These are phyloP conservation scores for Brassica nigra DNA, from an alignment of 345 rosid genomes.

Conservation along the genomic window DNA sequence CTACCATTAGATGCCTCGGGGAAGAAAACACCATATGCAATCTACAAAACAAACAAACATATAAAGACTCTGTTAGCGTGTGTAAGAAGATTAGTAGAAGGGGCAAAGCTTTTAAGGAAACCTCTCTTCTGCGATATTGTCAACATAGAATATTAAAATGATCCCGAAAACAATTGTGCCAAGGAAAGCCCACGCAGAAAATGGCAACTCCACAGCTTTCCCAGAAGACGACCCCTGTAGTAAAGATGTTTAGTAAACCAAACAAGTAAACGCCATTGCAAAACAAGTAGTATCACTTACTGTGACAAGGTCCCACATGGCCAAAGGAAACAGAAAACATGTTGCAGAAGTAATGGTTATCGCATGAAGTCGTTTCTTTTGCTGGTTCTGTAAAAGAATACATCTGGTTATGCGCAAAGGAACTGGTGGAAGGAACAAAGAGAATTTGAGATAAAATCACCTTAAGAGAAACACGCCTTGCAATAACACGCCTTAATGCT, in stretches of 20 bases:
- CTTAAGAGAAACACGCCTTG: constrained; percentile 94
- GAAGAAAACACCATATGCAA: constrained; percentile 99
- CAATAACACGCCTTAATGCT: constrained; percentile 88
- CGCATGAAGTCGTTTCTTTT: constrained; percentile 88
- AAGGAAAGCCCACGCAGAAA: constrained; percentile 87
- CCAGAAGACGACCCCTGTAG: constrained; percentile 75
- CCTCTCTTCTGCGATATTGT: constrained; percentile 96
- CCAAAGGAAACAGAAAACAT: constrained; percentile 90
- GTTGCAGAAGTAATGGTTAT: constrained; percentile 86
- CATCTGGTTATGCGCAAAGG: not conserved
- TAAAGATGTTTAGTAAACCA: constrained; percentile 35
- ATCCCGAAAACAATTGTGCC: constrained; percentile 81
- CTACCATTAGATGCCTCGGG: constrained; percentile 88
- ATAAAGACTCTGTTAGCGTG: not conserved
- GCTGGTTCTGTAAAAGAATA: constrained; percentile 65
- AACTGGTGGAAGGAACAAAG: not conserved
- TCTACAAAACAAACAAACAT: constrained; percentile 47
- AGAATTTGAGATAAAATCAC: constrained; percentile 42
- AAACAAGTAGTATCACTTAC: constrained; percentile 53
- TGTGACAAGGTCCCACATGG: constrained; percentile 93
- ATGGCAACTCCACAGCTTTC: constrained; percentile 56
- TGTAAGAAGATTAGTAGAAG: not conserved
- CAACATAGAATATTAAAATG: constrained; percentile 83
- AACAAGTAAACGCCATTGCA: not conserved
- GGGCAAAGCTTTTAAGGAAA: constrained; percentile 31